These are phyloP conservation scores for Kuraishia ogatae DNA, from an alignment of 805 yeast genomes.

Conservation along the genomic window DNA sequence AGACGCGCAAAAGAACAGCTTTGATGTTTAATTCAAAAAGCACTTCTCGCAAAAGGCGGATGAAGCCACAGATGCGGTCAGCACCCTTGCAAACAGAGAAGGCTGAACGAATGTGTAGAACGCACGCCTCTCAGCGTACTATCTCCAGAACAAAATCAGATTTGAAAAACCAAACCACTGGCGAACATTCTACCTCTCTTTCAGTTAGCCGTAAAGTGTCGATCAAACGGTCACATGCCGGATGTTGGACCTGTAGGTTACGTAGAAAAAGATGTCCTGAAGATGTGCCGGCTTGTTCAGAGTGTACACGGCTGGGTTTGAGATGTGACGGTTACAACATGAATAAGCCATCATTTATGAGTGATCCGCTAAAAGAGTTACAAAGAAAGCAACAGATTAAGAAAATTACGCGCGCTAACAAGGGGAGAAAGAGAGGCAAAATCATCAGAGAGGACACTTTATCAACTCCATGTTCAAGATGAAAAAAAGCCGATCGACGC, in stretches of 20 bases:
- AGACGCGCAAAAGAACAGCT: too few species aligned
- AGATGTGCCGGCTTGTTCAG: constrained; percentile 49
- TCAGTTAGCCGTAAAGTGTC: constrained; percentile 4
- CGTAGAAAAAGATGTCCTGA: constrained; percentile 70
- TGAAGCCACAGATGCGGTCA: too few species aligned
- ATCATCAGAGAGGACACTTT: constrained; percentile 6
- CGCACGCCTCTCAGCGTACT: too few species aligned
- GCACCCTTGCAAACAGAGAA: too few species aligned
- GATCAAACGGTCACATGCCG: constrained; percentile 34
- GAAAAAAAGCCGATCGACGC: neutral
- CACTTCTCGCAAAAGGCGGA: too few species aligned
- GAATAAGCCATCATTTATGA: constrained; percentile 48
- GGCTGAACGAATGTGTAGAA: too few species aligned
- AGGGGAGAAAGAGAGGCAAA: constrained; percentile 25
- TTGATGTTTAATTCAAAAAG: too few species aligned
- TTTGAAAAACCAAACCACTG: too few species aligned
- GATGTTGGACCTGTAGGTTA: constrained; percentile 76
- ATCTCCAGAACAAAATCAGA: too few species aligned
- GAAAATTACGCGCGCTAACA: constrained; percentile 25
- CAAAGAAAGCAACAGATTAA: constrained; percentile 43
- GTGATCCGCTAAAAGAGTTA: constrained; percentile 28
- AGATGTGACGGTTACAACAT: constrained; percentile 47
- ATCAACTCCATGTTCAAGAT: neutral
- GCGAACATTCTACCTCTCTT: too few species aligned
- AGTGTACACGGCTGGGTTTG: constrained; percentile 48